Base-by-base conservation (phyloP, 352 stramenopile species). In the Globisporangium okanoganense region DNA sequence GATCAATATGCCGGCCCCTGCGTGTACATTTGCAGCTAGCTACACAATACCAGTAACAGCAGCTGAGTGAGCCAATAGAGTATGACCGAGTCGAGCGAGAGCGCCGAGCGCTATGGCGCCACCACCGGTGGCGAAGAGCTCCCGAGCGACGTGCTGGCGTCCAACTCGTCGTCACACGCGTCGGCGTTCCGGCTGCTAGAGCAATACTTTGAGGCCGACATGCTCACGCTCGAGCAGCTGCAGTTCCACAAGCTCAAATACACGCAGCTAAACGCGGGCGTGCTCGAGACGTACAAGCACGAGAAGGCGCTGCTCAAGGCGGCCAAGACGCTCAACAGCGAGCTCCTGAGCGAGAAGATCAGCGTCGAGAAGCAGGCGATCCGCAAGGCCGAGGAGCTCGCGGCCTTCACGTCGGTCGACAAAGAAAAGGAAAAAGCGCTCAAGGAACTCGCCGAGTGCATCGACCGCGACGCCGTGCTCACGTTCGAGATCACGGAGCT, bases 401-500 rank as follows among this genome's bases (percentile, higher is more conserved):
- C 84, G 20, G 76, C 79, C 20, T 85, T 88, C 58, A 73, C 79
- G 25, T 82, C 74, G 1, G 67, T 96, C 5, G 84, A 96, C 47
- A 88, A 89, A 31, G 82, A 94, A 12, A 88, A 91, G 54, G 88
- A 95, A 2, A 77, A 77, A 14, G 83, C 86, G 13, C 44, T 89
- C 4, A 93, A 92, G 59, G 82, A 94, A 45, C 60, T 94, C 27
- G 79, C 79, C 14, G 82, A 94, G 56, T 87, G 72, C 35, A 73
- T 92, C 8, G 82, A 92, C 59, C 78, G 85, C 16, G 85, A 96
- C 62, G 82, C 87, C 10, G 78, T 93, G 36, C 68, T 96, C 20
- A 87, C 84, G 31, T 95, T 96, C 48, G 88, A 97, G 67, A 78
- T 95, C 57, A 90, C 81, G 0, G 88, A 97, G 65, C 65, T 95